These are phyloP conservation scores for Carex pumila DNA, from an alignment of 176 grass and related monocot species.

Conservation along the genomic window DNA sequence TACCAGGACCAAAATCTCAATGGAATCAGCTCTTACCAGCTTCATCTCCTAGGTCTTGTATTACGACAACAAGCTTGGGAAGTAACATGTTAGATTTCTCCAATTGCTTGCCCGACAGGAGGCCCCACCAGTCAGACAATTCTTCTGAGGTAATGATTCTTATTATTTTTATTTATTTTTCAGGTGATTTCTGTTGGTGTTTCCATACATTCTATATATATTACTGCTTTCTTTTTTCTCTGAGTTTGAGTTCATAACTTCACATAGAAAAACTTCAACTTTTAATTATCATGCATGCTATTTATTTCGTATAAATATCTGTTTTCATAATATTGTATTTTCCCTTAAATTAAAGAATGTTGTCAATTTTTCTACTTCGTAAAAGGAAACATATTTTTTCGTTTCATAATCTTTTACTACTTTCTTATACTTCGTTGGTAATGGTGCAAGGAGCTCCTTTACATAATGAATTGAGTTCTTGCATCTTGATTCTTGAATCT, in stretches of 20 bases:
- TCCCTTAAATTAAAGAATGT: not conserved
- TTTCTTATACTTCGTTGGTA: slow-evolving; percentile 39
- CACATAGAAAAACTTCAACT: not conserved
- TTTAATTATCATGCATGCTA: not conserved
- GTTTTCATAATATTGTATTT: not conserved
- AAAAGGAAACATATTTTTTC: not conserved
- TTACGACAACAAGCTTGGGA: slow-evolving; percentile 51
- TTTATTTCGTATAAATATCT: not conserved
- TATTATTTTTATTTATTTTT: not conserved
- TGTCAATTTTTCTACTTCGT: not conserved
- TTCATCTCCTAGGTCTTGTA: slow-evolving; percentile 74
- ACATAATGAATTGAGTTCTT: slow-evolving; percentile 15
- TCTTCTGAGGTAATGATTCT: slow-evolving; percentile 64
- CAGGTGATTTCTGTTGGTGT: not conserved
- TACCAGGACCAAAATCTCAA: slow-evolving; percentile 41
- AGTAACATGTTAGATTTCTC: slow-evolving; percentile 82
- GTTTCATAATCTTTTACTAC: slow-evolving; percentile 19
- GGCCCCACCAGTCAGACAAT: slow-evolving; percentile 55
- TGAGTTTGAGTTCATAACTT: not conserved
- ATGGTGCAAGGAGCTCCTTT: slow-evolving; percentile 23
- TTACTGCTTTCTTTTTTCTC: not conserved
- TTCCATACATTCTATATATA: not conserved
- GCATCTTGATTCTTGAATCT: not conserved
- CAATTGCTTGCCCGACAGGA: slow-evolving; percentile 37
- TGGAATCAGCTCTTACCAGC: slow-evolving; percentile 49